A percentile compares a stretch with the other conserved stretches of the same genome.
phyloP scores from a whole-genome alignment of 2,329 filamentous ascomycete species.

The Epicoccum nigrum region DNA sequence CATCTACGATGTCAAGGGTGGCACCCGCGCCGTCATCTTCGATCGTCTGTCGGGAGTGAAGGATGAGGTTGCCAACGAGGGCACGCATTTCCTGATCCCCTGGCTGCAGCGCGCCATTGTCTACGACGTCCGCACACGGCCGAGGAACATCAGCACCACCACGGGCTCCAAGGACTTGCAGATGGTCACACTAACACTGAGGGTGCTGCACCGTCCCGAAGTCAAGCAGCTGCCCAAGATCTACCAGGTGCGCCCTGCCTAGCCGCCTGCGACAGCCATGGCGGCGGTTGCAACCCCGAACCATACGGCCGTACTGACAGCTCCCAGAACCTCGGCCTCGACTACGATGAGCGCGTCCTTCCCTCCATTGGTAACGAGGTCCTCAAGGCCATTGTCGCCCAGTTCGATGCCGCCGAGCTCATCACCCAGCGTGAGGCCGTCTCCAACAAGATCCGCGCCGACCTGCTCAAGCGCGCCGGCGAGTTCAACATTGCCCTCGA shows the following conservation, averaged over 20 bases:
- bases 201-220: constrained; percentile 92
- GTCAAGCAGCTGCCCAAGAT: constrained; percentile 94
- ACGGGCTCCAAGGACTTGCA: constrained; percentile 99
- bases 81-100: constrained; percentile 93
- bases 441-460: constrained; percentile 88
- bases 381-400: constrained; percentile 60
- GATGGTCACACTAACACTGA: constrained; percentile 98
- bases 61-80: constrained; percentile 90
- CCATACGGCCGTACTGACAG: constrained; percentile 14
- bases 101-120: constrained; percentile 95
- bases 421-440: constrained; percentile 99
- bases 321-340: constrained; percentile 87
- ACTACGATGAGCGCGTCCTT: constrained; percentile 80
- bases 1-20: constrained; percentile 96
- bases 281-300: not conserved
- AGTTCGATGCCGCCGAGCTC: constrained; percentile 64
- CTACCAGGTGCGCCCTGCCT: constrained; percentile 76
- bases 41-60: constrained; percentile 91
- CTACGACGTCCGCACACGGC: constrained; percentile 97
- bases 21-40: constrained; percentile 95
- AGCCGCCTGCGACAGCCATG: not conserved
- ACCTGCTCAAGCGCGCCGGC: constrained; percentile 87
- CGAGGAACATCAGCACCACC: constrained; percentile 94
- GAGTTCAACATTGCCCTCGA: constrained; percentile 99
- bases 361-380: constrained; percentile 63